Percentiles rank a stretch among this genome's conserved stretches.
phyloP scores from a whole-genome alignment of 768 basidiomycete genomes.

The Boletus bicolor region DNA sequence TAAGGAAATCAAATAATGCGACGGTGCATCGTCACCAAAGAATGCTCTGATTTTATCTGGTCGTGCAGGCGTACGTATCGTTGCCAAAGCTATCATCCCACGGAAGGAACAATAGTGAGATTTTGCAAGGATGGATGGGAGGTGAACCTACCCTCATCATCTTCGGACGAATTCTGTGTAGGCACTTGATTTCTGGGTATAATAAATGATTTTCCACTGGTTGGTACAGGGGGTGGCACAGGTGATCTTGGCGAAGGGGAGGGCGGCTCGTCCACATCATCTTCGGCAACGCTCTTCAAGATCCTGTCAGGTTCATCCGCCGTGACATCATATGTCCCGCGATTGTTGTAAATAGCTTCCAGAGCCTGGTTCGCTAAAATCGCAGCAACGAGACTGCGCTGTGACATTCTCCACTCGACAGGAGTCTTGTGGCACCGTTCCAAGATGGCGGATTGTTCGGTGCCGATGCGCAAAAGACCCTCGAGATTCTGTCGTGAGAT shows the following conservation, averaged over 20 bases:
- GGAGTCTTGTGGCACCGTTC: constrained; percentile 39
- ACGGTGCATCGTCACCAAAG: constrained; percentile 51
- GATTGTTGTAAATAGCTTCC: constrained; percentile 15
- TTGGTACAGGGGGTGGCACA: constrained; percentile 10
- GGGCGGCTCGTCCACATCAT: not conserved
- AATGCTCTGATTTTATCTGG: constrained; percentile 46
- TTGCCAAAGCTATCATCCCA: constrained; percentile 12
- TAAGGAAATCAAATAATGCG: constrained; percentile 38
- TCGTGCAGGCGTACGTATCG: constrained; percentile 19
- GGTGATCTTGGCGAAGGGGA: constrained; percentile 1
- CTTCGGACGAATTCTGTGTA: constrained; percentile 5
- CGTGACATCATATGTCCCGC: constrained; percentile 3
- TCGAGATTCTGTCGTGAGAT: constrained; percentile 39
- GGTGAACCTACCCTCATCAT: constrained; percentile 16
- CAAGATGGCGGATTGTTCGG: constrained; percentile 40
- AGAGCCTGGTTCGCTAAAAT: constrained; percentile 23
- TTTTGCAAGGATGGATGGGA: not conserved
- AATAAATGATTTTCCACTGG: constrained; percentile 6
- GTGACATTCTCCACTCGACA: constrained; percentile 47
- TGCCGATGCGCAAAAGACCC: constrained; percentile 34
- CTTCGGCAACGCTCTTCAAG: constrained; percentile 11
- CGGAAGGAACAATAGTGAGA: not conserved
- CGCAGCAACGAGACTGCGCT: constrained; percentile 34
- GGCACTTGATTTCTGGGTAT: not conserved
- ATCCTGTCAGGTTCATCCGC: constrained; percentile 11